These are phyloP conservation scores for Agapanthus africanus DNA, from an alignment of 106 monocot species.

Conservation along the genomic window DNA sequence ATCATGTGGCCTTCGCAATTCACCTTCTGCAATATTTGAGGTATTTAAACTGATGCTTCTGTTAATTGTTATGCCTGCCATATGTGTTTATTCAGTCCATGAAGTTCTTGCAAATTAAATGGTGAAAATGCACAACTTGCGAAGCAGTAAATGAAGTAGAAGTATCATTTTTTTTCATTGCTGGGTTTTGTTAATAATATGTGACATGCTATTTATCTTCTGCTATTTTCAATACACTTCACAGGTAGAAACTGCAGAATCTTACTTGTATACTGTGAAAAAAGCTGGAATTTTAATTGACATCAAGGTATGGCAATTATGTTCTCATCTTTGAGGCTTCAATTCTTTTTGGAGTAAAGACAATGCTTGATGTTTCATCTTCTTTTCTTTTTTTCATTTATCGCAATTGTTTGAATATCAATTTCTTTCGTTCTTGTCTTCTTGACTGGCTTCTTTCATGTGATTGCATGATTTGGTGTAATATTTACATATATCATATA, in stretches of 20 bases:
- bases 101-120: background rate
- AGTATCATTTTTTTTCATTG: background rate
- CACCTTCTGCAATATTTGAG: constrained; percentile 49
- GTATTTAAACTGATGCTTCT: constrained; percentile 18
- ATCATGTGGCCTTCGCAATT: constrained; percentile 82
- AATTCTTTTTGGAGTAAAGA: background rate
- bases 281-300: constrained; percentile 68
- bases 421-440: background rate
- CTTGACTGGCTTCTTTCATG: background rate
- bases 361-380: background rate
- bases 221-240: background rate
- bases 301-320: constrained; percentile 34
- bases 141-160: background rate
- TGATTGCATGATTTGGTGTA: constrained; percentile 2
- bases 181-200: background rate
- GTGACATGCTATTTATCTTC: background rate
- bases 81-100: background rate
- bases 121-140: background rate
- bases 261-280: constrained; percentile 39
- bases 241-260: constrained; percentile 78
- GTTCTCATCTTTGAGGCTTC: constrained; percentile 1
- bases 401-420: background rate
- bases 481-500: background rate
- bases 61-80: background rate
- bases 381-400: background rate